phyloP scores from a whole-genome alignment of 768 basidiomycete genomes.

The Pulveroboletus ravenelii region DNA sequence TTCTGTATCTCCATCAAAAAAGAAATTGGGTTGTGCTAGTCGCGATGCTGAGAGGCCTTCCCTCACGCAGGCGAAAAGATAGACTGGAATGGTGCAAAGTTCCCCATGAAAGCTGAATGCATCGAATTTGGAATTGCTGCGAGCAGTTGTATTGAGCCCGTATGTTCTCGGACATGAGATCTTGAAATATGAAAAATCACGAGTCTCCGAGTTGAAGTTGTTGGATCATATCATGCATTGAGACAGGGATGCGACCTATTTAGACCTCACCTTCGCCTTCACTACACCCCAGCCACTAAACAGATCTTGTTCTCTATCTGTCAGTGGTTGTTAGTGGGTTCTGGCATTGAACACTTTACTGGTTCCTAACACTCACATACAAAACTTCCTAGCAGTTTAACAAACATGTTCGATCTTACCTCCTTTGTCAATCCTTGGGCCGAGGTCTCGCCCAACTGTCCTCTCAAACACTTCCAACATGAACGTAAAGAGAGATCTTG shows the following conservation, averaged over 20 bases:
- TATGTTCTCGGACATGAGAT: too few species aligned
- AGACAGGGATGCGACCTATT: too few species aligned
- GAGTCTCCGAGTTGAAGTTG: too few species aligned
- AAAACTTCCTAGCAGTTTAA: conserved; percentile 5
- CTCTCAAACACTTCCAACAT: conserved; percentile 95
- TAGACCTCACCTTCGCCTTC: too few species aligned
- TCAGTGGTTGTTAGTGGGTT: too few species aligned
- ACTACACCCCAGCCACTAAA: too few species aligned
- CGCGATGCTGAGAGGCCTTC: conserved; percentile 50
- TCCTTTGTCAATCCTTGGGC: conserved; percentile 48
- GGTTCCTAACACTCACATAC: conserved; percentile 7
- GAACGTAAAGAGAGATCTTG: conserved; percentile 69
- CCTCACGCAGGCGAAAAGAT: conserved; percentile 42
- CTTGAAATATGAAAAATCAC: too few species aligned
- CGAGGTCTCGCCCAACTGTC: conserved; percentile 81
- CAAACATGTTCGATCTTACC: conserved; percentile 76
- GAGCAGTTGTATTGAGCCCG: too few species aligned
- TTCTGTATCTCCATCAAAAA: background rate
- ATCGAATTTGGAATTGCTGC: too few species aligned
- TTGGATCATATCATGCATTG: too few species aligned
- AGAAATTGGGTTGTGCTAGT: conserved; percentile 22
- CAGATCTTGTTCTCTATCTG: too few species aligned
- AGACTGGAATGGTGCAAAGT: conserved; percentile 42
- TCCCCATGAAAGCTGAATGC: conserved; percentile 19
- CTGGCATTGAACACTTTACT: background rate